Conservation (phyloP, 2,329 filamentous ascomycete genomes). For the Decorospora gaudefroyi region DNA sequence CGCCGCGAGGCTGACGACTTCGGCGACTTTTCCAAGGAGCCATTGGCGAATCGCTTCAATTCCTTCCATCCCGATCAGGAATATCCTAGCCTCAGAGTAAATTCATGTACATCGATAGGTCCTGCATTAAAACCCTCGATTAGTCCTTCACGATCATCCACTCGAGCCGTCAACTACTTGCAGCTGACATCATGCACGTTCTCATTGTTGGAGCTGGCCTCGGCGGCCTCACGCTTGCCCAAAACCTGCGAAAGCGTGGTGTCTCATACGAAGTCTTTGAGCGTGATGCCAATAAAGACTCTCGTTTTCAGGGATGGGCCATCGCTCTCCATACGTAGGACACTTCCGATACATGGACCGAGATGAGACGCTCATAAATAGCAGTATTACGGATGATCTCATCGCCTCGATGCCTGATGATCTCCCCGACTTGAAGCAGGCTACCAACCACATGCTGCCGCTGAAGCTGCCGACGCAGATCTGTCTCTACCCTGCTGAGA, state of each 20-base stretch:
- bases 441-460: constrained; percentile 7
- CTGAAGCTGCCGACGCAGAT: constrained; percentile 9
- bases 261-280: constrained; percentile 26
- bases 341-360: constrained; percentile 1
- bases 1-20: no score
- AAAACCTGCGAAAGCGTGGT: constrained; percentile 15
- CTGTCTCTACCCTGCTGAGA: not conserved
- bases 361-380: not conserved
- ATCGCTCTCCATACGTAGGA: constrained; percentile 5
- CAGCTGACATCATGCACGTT: constrained; percentile 16
- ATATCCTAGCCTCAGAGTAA: no score
- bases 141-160: no score
- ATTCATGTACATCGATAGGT: no score
- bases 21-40: no score
- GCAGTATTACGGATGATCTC: not conserved
- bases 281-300: constrained; percentile 14
- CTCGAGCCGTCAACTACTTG: no score
- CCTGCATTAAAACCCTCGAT: no score
- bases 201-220: constrained; percentile 27
- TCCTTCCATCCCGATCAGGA: no score
- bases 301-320: constrained; percentile 22
- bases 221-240: constrained; percentile 23
- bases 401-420: not conserved
- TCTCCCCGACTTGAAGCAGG: constrained; percentile 5
- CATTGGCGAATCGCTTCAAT: no score